Evolutionary conservation across 495 filamentous ascomycete genomes (phyloP), one percentile per base, ranked within the genome.

Genomic region (Annulohypoxylon maeteangense): DNA sequence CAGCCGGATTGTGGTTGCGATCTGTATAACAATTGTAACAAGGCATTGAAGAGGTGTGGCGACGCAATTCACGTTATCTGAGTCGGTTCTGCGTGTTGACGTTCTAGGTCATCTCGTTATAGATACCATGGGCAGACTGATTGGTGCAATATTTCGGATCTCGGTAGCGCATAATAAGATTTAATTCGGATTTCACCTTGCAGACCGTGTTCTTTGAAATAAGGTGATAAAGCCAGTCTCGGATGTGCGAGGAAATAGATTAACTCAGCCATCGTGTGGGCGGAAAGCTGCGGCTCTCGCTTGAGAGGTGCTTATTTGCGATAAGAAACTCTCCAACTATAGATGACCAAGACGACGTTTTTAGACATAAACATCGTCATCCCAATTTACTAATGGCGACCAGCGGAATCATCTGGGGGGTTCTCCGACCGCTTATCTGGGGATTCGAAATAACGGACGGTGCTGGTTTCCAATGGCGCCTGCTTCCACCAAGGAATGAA

Each of bases 111-210:
- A 53, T 62, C 53, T 73, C 51, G 45, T 7, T 40, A 10, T 69
- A 40, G 66, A 69, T 65, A 59, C 59, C 48, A 53, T 61, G 55
- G n/a, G 18, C 62, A 59, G 65, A 57, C 45, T 62, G 65, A 72
- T 72, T 73, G 62, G 70, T 66, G 70, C 51, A 51, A 73, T 66
- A 69, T 68, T 16, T 73, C 70, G 70, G 70, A 54, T 69, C 61
- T 73, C 70, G 70, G 65, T 68, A 69, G 42, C 48, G 27, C 61
- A 65, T 65, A 69, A 66, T 65, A 69, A 50, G 25, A 62, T 22
- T 68, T 66, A 69, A 68, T 73, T 66, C 70, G 57, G 61, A 57
- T 61, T 65, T 50, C 45, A 40, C 62, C n/a, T n/a, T n/a, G n/a
- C n/a, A n/a, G n/a, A n/a, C n/a, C 57, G 70, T 42, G 20, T 42